Conservation (phyloP, 2,329 filamentous ascomycete species). For the Aspergillus terreus region DNA sequence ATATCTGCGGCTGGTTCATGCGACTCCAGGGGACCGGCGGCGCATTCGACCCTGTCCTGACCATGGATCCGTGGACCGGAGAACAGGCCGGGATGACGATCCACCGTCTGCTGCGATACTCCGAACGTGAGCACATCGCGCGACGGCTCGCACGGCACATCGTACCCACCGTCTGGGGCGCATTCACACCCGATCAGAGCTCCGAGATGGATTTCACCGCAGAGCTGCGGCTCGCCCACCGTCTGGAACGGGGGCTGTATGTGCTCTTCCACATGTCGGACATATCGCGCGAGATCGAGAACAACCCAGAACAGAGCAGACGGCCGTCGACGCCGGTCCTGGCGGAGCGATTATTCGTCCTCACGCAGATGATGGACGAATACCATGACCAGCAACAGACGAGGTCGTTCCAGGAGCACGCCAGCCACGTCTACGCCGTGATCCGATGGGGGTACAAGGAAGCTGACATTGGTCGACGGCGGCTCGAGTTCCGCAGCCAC, state of each 20-base stretch:
- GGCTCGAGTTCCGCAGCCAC: conserved; percentile 20
- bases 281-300: conserved; percentile 18
- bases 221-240: conserved; percentile 21
- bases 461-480: conserved; percentile 22
- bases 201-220: conserved; percentile 24
- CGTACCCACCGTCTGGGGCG: conserved; percentile 26
- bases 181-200: conserved; percentile 20
- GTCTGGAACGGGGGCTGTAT: conserved; percentile 24
- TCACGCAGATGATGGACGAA: conserved; percentile 16
- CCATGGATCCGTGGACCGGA: conserved; percentile 23
- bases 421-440: conserved; percentile 21
- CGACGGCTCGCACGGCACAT: conserved; percentile 19
- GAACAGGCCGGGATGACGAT: conserved; percentile 19
- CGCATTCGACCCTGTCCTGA: conserved; percentile 57
- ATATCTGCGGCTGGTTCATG: conserved; percentile 27
- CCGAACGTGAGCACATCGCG: conserved; percentile 21
- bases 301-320: conserved; percentile 6
- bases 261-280: conserved; percentile 29
- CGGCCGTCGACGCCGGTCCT: conserved; percentile 11
- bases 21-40: conserved; percentile 48
- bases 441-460: conserved; percentile 21
- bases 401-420: conserved; percentile 17
- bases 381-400: conserved; percentile 15
- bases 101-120: conserved; percentile 19
- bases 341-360: conserved; percentile 14